Conservation (phyloP, 768 basidiomycete species). For the Tylopilus balloui region DNA sequence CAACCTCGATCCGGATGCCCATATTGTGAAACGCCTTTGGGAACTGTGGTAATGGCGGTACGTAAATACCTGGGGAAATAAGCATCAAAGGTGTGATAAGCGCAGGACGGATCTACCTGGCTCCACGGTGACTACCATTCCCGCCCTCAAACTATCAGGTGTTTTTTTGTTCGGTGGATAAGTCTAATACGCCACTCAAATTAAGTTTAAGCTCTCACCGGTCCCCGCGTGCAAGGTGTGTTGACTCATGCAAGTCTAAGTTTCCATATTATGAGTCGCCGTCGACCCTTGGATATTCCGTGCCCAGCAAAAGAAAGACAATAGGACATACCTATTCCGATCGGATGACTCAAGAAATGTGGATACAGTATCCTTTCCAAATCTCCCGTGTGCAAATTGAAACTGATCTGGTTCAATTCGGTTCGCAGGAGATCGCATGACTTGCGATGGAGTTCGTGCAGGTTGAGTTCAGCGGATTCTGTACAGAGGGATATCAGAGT, state of each 20-base stretch:
- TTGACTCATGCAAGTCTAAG: conserved; percentile 86
- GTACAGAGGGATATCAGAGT: conserved; percentile 58
- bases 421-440: conserved; percentile 61
- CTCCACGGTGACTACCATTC: conserved; percentile 93
- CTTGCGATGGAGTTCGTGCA: conserved; percentile 74
- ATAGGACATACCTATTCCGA: conserved; percentile 70
- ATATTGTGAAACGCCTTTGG: conserved; percentile 88
- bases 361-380: conserved; percentile 79
- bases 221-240: conserved; percentile 49
- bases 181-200: neutral
- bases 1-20: conserved; percentile 86
- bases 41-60: conserved; percentile 73
- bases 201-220: conserved; percentile 38
- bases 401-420: conserved; percentile 68
- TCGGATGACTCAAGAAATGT: conserved; percentile 87
- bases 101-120: conserved; percentile 48
- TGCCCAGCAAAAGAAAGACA: neutral
- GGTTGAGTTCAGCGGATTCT: conserved; percentile 48
- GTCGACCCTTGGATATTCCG: conserved; percentile 5
- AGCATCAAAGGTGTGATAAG: conserved; percentile 1
- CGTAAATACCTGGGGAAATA: conserved; percentile 64
- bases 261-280: conserved; percentile 13
- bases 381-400: conserved; percentile 43
- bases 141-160: conserved; percentile 56
- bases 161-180: conserved; percentile 6